phyloP scores from a whole-genome alignment of 2,329 filamentous ascomycete genomes.

The Ophiostoma himal-ulmi region DNA sequence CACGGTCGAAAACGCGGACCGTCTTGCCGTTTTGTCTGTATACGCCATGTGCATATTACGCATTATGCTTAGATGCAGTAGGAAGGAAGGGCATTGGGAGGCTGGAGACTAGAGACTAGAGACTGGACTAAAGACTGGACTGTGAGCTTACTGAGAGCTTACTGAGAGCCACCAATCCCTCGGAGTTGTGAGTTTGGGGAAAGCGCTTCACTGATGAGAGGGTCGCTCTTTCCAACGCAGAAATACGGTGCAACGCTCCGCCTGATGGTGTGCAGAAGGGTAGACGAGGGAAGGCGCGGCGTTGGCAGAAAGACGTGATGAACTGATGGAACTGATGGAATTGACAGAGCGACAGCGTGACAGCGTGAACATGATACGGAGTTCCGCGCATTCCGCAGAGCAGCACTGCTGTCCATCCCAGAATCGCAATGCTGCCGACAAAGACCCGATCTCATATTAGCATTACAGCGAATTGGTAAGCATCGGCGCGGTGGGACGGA shows the following conservation, averaged over 20 bases:
- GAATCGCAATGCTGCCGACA: background rate
- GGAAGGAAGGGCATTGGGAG: slow-evolving; percentile 6
- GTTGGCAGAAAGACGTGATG: slow-evolving; percentile 12
- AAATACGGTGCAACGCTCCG: slow-evolving; percentile 11
- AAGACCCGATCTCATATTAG: slow-evolving; percentile 19
- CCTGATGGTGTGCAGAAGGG: background rate
- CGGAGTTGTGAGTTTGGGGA: background rate
- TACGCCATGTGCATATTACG: background rate
- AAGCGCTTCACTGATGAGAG: background rate
- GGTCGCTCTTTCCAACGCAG: slow-evolving; percentile 23
- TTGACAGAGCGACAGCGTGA: background rate
- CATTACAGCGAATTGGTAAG: slow-evolving; percentile 19
- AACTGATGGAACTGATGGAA: background rate
- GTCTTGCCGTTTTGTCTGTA: background rate
- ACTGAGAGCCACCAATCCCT: slow-evolving; percentile 12
- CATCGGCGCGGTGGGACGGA: background rate
- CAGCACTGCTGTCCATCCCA: too few species aligned
- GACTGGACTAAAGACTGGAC: too few species aligned
- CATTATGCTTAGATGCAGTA: slow-evolving; percentile 5
- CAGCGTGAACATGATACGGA: background rate
- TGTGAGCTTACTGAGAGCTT: background rate
- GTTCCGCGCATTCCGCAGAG: slow-evolving; percentile 20
- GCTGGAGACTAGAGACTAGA: too few species aligned
- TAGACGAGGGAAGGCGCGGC: slow-evolving; percentile 7
- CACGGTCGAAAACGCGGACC: slow-evolving; percentile 2